Evolutionary conservation across 2,329 filamentous ascomycete genomes (phyloP).

Genomic region (Botryotinia globosa): DNA sequence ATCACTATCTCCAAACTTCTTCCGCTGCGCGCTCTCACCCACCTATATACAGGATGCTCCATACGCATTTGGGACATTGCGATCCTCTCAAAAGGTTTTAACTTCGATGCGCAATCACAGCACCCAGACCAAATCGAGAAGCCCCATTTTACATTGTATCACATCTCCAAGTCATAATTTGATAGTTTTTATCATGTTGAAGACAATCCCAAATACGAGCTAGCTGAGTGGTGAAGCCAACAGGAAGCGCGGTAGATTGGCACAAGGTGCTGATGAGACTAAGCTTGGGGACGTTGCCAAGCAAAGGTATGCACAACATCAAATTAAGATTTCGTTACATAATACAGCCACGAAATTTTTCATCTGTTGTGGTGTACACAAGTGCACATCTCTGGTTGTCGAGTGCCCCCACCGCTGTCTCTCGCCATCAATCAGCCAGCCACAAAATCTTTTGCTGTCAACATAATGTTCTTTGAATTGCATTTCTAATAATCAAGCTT

Average conservation of each 20-base stretch:
- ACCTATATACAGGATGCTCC: neutral
- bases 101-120: neutral
- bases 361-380: too few relatives aligned
- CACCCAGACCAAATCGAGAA: neutral
- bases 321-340: too few relatives aligned
- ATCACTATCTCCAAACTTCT: neutral
- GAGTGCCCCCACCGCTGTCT: accelerated
- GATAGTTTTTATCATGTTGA: neutral
- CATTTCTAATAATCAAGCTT: too few relatives aligned
- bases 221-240: neutral
- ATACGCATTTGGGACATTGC: neutral
- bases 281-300: neutral
- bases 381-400: neutral
- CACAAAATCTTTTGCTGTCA: neutral
- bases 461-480: too few relatives aligned
- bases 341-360: too few relatives aligned
- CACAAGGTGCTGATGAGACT: neutral
- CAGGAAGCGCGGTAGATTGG: neutral
- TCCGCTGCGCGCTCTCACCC: neutral
- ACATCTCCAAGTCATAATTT: neutral
- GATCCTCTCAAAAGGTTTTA: neutral
- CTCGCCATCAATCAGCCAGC: neutral
- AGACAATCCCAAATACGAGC: neutral
- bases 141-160: neutral
- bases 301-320: neutral